These are phyloP conservation scores for Phallus indusiatus DNA, from an alignment of 768 basidiomycete species.

Conservation along the genomic window DNA sequence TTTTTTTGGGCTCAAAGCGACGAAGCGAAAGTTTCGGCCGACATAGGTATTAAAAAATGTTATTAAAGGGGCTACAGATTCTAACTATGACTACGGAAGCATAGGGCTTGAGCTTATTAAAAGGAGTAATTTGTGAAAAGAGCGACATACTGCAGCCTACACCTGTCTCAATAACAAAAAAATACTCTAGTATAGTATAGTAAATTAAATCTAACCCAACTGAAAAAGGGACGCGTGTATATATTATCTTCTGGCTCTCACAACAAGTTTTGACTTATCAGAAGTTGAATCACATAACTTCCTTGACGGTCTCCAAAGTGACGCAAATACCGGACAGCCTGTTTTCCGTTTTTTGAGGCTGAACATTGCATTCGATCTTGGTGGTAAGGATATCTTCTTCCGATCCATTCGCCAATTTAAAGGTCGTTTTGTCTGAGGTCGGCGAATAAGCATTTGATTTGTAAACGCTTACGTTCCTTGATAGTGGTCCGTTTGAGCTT, in stretches of 20 bases:
- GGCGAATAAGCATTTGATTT: neutral
- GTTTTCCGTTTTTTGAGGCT: neutral
- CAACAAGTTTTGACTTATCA: too few relatives aligned
- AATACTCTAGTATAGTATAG: neutral
- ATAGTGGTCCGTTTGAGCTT: neutral
- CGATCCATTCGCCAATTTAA: neutral
- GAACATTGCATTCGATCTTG: neutral
- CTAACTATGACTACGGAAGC: neutral
- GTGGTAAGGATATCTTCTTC: neutral
- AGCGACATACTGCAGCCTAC: neutral
- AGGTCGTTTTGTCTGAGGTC: neutral
- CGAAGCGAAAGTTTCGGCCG: neutral
- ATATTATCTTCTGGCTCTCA: neutral
- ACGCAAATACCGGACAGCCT: neutral
- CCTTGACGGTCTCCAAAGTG: neutral
- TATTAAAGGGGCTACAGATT: neutral
- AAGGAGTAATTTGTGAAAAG: neutral
- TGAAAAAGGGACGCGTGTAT: neutral
- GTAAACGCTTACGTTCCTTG: neutral
- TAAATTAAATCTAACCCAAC: neutral
- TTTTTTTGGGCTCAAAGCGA: too few relatives aligned
- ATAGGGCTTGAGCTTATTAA: too few relatives aligned
- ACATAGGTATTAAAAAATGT: neutral
- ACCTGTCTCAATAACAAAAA: neutral
- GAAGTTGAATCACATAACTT: neutral